Evolutionary conservation across 352 stramenopile species (phyloP), one percentile per base, ranked within the genome.

Genomic region (Phytophthora boehmeriae): DNA sequence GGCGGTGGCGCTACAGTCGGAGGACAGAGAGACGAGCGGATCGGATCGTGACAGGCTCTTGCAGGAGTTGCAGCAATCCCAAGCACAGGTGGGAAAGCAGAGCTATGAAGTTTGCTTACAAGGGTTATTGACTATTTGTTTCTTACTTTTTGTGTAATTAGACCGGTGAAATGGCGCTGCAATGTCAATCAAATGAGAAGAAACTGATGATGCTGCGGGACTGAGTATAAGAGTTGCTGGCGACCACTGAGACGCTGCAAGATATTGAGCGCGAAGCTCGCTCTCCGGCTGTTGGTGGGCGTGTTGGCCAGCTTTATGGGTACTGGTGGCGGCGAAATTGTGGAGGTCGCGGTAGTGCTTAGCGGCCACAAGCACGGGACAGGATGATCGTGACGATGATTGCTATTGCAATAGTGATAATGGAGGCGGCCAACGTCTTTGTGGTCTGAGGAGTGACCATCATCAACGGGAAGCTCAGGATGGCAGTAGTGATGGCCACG

Each of bases 11-110:
- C 22, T 55, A n/a, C 52, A 62, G 8, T 16, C 27, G 27, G 43
- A 66, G 36, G 51, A 66, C 6, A 68, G 54, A 22, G 32, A 45
- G 1, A 35, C 41, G 1, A 35, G 35, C 35, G n/a, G 39, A 23
- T 35, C 39, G 42, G 51, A 60, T 38, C 9, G 39, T 50, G 42
- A 66, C 28, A 20, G 27, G 50, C 75, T 92, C 0, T 67, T 76
- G 2, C 65, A 72, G 5, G 72, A 90, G 36, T 60, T 90, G 19
- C 75, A 87, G 32, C 69, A 80, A 25, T 68, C 75, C 4, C 80
- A 92, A 47, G 50, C 53, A 19, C 71, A 92, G 57, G 82, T 91
- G n/a, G n/a, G 52, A 41, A 41, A 9, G 34, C 34, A n/a, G n/a
- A 39, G 34, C 56, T 5, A 25, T 34, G 6, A 35, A 27, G 2